phyloP scores from a whole-genome alignment of 305 asterid genomes.

The Solanum hybrid region DNA sequence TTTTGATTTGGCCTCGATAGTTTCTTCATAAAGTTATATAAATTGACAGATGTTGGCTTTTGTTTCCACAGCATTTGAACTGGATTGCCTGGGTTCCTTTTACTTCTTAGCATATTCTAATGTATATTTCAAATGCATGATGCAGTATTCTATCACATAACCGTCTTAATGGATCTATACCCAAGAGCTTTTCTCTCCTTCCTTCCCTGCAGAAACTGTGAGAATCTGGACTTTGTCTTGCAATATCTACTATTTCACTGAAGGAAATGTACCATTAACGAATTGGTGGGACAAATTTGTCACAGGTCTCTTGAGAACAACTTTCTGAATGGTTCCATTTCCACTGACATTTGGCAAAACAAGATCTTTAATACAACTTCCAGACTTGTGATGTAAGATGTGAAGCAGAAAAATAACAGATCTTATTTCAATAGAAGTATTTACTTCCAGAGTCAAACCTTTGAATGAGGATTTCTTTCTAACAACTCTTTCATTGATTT shows the following conservation, averaged over 20 bases:
- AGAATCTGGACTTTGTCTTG: constrained; percentile 12
- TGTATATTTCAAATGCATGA: not conserved
- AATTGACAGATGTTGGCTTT: not conserved
- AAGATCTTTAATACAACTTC: constrained; percentile 23
- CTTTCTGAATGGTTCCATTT: constrained; percentile 30
- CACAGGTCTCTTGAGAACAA: constrained; percentile 36
- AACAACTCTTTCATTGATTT: not conserved
- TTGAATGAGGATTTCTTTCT: constrained; percentile 1
- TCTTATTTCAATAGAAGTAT: not conserved
- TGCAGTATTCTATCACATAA: constrained; percentile 39
- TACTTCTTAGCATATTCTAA: constrained; percentile 3
- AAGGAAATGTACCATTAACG: not conserved
- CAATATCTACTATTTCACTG: not conserved
- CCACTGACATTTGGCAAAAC: constrained; percentile 29
- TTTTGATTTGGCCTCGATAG: not conserved
- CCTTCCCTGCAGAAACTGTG: constrained; percentile 40
- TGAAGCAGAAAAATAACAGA: not conserved
- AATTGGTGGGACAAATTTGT: not conserved
- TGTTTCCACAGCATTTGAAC: not conserved
- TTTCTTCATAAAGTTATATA: not conserved
- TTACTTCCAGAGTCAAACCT: not conserved
- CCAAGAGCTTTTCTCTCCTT: constrained; percentile 26
- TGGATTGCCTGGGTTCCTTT: not conserved
- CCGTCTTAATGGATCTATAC: constrained; percentile 34
- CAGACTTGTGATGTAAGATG: constrained; percentile 27